A percentile compares a stretch with the other conserved stretches of the same genome.
phyloP scores from a whole-genome alignment of 768 basidiomycete species.

The Mrakia frigida region DNA sequence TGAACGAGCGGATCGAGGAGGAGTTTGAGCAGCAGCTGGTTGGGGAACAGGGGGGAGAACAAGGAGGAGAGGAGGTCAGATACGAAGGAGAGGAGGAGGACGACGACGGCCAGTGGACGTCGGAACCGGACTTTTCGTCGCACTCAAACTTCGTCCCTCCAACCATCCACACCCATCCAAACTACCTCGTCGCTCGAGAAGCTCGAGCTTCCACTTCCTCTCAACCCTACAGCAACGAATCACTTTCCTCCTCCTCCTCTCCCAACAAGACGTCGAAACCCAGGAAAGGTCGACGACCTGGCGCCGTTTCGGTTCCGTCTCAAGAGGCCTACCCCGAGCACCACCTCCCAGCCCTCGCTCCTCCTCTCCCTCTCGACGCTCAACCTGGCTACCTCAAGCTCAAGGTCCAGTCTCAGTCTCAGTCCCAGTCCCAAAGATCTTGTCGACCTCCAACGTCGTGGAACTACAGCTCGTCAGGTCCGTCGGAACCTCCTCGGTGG shows the following conservation, averaged over 20 bases:
- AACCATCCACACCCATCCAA: not conserved
- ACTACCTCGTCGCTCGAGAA: not conserved
- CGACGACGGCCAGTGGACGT: not conserved
- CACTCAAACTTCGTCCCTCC: not conserved
- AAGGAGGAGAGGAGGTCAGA: not conserved
- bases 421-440: too few species aligned
- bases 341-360: conserved; percentile 5
- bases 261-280: not conserved
- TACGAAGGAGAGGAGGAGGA: not conserved
- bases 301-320: not conserved
- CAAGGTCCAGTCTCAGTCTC: not conserved
- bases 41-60: not conserved
- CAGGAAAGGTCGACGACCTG: not conserved
- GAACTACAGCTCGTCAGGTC: too few species aligned
- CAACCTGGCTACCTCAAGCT: conserved; percentile 13
- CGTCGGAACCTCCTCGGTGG: not conserved
- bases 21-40: not conserved
- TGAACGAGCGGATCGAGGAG: not conserved
- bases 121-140: not conserved
- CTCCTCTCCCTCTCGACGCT: conserved; percentile 7
- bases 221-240: not conserved
- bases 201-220: not conserved
- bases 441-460: too few species aligned
- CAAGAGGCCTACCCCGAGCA: not conserved
- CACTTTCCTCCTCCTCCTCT: not conserved